A percentile compares a stretch with the other conserved stretches of the same genome.
Conservation (phyloP, 2,329 filamentous ascomycete genomes). For the Scedosporium aurantiacum region DNA sequence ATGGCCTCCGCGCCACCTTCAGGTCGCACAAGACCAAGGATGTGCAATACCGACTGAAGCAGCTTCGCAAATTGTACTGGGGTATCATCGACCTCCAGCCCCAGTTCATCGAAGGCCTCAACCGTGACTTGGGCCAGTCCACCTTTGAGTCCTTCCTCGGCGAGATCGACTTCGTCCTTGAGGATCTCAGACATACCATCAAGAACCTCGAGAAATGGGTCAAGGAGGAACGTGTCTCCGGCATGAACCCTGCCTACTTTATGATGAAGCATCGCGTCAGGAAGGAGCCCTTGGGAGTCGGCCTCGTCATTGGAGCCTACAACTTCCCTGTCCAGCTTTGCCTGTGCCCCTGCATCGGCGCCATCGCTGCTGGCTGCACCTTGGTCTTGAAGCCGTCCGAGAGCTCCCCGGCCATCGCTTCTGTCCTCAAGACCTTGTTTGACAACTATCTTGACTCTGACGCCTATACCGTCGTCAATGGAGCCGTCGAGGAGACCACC, state of each 20-base stretch:
- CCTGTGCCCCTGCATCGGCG: constrained; percentile 70
- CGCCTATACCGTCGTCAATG: constrained; percentile 70
- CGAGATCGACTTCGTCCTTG: constrained; percentile 69
- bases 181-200: constrained; percentile 69
- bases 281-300: constrained; percentile 77
- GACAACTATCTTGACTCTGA: constrained; percentile 64
- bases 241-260: constrained; percentile 51
- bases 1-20: constrained; percentile 57
- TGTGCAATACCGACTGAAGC: constrained; percentile 67
- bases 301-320: constrained; percentile 82
- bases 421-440: constrained; percentile 69
- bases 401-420: constrained; percentile 62
- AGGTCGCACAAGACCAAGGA: constrained; percentile 70
- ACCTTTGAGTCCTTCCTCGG: constrained; percentile 60
- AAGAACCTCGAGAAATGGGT: constrained; percentile 72
- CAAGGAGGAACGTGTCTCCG: constrained; percentile 65
- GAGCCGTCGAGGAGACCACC: constrained; percentile 68
- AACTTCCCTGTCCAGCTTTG: constrained; percentile 86
- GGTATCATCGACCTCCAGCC: constrained; percentile 67
- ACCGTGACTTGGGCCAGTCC: constrained; percentile 69
- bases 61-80: constrained; percentile 95
- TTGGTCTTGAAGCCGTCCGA: constrained; percentile 88
- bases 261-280: constrained; percentile 63
- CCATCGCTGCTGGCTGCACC: constrained; percentile 86
- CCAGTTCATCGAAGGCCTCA: constrained; percentile 63